Evolutionary conservation across 352 stramenopile species (phyloP), one percentile per base, ranked within the genome.

Genomic region (Pythium aquatile): DNA sequence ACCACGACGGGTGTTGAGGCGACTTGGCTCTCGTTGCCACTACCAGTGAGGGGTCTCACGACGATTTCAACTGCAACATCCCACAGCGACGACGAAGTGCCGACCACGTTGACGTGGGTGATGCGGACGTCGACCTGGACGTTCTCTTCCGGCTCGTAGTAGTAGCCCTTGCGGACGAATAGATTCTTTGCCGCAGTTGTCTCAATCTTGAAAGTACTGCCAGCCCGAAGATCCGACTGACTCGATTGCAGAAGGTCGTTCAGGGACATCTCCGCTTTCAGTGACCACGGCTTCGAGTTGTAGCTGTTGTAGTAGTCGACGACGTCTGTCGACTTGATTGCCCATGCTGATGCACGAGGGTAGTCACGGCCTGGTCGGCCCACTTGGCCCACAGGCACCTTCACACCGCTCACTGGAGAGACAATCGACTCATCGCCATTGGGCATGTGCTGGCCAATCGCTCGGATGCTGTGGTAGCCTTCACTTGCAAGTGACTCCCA

Each of bases 381-480:
- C 14, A 74, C 28, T 8, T 24, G 24, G 24, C 68, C 68, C 1
- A 68, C 35, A n/a, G 63, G 68, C 3, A 74, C 44, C 46, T 62
- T 56, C 24, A 32, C 33, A 7, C 57, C 47, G 10, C 54, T 51
- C 24, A 51, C 40, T 11, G 62, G 47, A 5, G 68, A 68, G 5
- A 74, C 68, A 20, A 74, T 10, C 33, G 62, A 66, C 9, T 56
- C 58, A 29, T 0, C 24, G 1, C 24, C 30, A 28, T 74, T 62
- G 2, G 62, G 68, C 28, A 61, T 40, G 39, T 68, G 52, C 26
- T 68, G 17, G 1, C 57, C 68, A 11, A 65, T 26, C 10, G 68
- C 68, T 60, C 61, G 59, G 5, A 68, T 61, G 55, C 68, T 74
- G 28, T 70, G 30, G 13, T 65, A 51, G 16, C 55, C 53, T 26